Base-by-base conservation (phyloP, 352 stramenopile species). In the Globisporangium acanthophoron region DNA sequence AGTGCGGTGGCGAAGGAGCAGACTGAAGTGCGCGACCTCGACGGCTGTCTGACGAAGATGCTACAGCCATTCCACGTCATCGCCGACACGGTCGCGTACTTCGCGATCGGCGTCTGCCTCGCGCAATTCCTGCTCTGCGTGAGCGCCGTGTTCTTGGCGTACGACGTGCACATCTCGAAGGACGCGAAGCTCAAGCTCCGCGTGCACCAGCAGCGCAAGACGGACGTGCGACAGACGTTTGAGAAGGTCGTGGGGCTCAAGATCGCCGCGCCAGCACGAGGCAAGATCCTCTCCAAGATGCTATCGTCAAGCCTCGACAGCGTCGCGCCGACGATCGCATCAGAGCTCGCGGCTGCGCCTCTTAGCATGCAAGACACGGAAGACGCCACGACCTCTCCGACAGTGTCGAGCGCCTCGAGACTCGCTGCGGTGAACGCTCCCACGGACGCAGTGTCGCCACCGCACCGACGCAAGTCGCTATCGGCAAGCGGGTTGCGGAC, bases 131-230 rank as follows among this genome's bases (percentile, higher is more conserved):
- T 81, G 9, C 52, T 89, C 29, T 55, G 54, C 0, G 59, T 54
- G 5, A 76, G 67, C 37, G 65, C 74, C 5, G 49, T 87, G 24
- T 90, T 90, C 61, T 56, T 90, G 1, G 75, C 78, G 0, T 69
- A 74, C 8, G 83, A 92, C 39, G 59, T 89, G 8, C 48, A 65
- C n/a, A 75, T 84, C 49, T 79, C 82, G 13, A 85, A 80, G 47
- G 83, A 92, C 48, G 37, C 74, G 0, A 88, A 85, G 49, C 71
- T 92, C n/a, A 86, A 87, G 29, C 51, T 90, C 4, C 78, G 80
- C 12, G 74, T 90, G 6, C 54, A 29, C 2, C 56, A 62, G 4
- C 60, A 59, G n/a, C 56, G 51, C 11, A 69, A 69, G 15, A 27
- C 24, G 5, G 70, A 76, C 44, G 58, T 87, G 13, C 74, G 74